These are phyloP conservation scores for Pseudocercospora fuligena DNA, from an alignment of 2,329 filamentous ascomycete genomes.

Conservation along the genomic window DNA sequence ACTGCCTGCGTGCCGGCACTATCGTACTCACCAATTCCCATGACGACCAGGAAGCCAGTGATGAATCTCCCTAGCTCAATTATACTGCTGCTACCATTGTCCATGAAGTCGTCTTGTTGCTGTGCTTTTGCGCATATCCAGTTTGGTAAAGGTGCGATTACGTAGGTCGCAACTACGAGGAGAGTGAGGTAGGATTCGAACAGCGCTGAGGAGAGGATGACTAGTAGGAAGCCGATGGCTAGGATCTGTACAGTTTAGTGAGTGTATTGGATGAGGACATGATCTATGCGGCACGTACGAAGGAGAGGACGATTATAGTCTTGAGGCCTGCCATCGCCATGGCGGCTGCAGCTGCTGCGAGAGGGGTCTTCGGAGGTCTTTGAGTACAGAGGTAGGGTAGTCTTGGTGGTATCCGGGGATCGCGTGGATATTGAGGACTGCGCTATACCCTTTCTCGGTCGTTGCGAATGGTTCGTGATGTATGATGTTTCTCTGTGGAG, in stretches of 20 bases:
- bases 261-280: conserved; percentile 22
- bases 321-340: conserved; percentile 82
- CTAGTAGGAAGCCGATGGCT: conserved; percentile 96
- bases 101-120: conserved; percentile 96
- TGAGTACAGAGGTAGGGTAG: background rate
- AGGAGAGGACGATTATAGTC: conserved; percentile 98
- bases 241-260: conserved; percentile 66
- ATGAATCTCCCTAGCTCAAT: conserved; percentile 92
- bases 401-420: background rate
- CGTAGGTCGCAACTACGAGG: conserved; percentile 93
- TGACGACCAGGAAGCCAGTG: conserved; percentile 93
- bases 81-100: conserved; percentile 78
- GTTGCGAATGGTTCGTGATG: background rate
- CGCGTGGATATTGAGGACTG: background rate
- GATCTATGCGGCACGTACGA: conserved; percentile 61
- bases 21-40: conserved; percentile 83
- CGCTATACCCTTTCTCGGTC: background rate
- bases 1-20: background rate
- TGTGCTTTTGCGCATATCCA: conserved; percentile 90
- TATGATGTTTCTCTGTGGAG: background rate
- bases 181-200: conserved; percentile 95
- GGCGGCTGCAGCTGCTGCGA: conserved; percentile 11
- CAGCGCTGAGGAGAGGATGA: conserved; percentile 95
- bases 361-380: background rate
- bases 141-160: conserved; percentile 92